Base-by-base conservation (phyloP, 768 basidiomycete genomes). In the Pleurotus tuber-regium region DNA sequence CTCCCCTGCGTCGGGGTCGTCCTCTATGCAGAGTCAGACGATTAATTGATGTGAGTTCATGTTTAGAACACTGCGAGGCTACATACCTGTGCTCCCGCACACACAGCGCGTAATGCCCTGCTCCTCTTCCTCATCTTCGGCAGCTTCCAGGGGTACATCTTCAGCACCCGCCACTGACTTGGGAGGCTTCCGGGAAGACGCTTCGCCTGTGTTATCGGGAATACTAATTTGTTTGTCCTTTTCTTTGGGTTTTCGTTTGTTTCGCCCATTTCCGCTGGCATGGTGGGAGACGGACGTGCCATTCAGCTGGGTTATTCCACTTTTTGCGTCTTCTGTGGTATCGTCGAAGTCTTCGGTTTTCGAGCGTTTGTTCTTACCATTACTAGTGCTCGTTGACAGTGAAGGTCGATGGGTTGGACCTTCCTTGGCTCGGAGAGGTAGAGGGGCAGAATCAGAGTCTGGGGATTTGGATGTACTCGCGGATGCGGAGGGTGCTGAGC, bases 1-100 rank as follows among this genome's bases (percentile, higher is more conserved):
- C 66, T 92, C 94, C 42, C 92, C 91, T 46, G 89, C 91, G 64
- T 87, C 85, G 47, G 82, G 80, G 63, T 87, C 86, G 60, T 86
- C 84, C 66, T 88, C 87, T 75, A 69, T 70, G 70, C 66, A 59
- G n/a, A n/a, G n/a, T n/a, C n/a, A n/a, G n/a, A n/a, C n/a, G n/a
- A n/a, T n/a, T n/a, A n/a, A n/a, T n/a, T n/a, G n/a, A n/a, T n/a
- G n/a, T n/a, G n/a, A n/a, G n/a, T n/a, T n/a, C n/a, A n/a, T n/a
- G n/a, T n/a, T n/a, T n/a, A n/a, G n/a, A n/a, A n/a, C n/a, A n/a
- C n/a, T n/a, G n/a, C n/a, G n/a, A n/a, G n/a, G n/a, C n/a, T 33
- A 53, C 82, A 62, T 60, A 92, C 87, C 88, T 57, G 82, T 77
- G 69, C 82, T 85, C 56, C 88, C 88, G 74, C 92, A 95, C 46